A percentile compares a stretch with the other conserved stretches of the same genome.
These are phyloP conservation scores for Wallacemonas sp. DNA, from an alignment of 208 protist species.

Conservation along the genomic window DNA sequence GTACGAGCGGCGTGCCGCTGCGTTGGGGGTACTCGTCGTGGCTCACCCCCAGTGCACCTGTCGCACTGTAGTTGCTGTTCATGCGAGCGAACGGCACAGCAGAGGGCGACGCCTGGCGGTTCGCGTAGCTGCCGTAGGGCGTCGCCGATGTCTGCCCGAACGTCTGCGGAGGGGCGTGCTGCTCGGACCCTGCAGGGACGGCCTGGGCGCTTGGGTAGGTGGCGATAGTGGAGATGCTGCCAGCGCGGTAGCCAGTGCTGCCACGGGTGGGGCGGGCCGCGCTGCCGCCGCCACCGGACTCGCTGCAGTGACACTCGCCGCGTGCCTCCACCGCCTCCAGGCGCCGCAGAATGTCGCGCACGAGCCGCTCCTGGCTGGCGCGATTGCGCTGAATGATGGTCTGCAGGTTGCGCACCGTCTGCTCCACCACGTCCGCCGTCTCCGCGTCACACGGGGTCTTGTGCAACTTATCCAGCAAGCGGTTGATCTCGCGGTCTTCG, in stretches of 20 bases:
- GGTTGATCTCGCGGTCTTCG: slow-evolving; percentile 21
- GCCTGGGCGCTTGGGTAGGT: not conserved
- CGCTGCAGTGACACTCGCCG: slow-evolving; percentile 35
- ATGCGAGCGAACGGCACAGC: slow-evolving; percentile 10
- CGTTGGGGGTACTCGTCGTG: slow-evolving; percentile 16
- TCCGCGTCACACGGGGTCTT: slow-evolving; percentile 26
- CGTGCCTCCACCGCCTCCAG: slow-evolving; percentile 57
- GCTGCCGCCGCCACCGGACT: not conserved
- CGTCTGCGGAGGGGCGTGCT: too few species aligned
- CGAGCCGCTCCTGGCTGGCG: slow-evolving; percentile 20
- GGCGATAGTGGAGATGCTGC: not conserved
- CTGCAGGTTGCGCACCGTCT: slow-evolving; percentile 35
- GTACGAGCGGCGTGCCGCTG: slow-evolving; percentile 35
- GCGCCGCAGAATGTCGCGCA: slow-evolving; percentile 33
- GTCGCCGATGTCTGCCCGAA: not conserved
- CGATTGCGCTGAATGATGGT: slow-evolving; percentile 24
- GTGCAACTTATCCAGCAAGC: slow-evolving; percentile 23
- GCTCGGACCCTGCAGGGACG: too few species aligned
- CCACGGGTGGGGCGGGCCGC: not conserved
- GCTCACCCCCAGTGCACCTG: slow-evolving; percentile 5
- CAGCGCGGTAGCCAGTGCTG: not conserved
- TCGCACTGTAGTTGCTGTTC: slow-evolving; percentile 14
- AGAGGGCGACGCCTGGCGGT: slow-evolving; percentile 4
- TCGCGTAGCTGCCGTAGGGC: slow-evolving; percentile 7
- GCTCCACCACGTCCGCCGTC: slow-evolving; percentile 23